Percentiles rank a stretch among this genome's conserved stretches.
phyloP scores from a whole-genome alignment of 352 stramenopile species.

The Globisporangium irregulare region DNA sequence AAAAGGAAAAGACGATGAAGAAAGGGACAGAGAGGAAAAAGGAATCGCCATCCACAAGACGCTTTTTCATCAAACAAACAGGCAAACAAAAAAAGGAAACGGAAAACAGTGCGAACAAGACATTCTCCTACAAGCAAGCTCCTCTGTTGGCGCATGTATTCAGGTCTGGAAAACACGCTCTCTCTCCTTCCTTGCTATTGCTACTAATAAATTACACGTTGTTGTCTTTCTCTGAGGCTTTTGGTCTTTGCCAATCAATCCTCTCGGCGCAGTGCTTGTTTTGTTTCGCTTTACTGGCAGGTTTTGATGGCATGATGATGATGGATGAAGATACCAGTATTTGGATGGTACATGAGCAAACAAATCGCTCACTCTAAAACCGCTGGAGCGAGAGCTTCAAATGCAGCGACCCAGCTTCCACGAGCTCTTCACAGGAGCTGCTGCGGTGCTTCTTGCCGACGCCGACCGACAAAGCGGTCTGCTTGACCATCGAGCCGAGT shows the following conservation, averaged over 20 bases:
- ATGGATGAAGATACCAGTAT: not conserved
- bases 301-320: not conserved
- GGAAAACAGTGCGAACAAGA: not conserved
- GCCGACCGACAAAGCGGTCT: constrained; percentile 65
- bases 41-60: not conserved
- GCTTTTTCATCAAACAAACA: not conserved
- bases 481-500: constrained; percentile 72
- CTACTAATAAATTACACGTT: constrained; percentile 63
- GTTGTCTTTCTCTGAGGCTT: constrained; percentile 19
- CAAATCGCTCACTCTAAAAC: constrained; percentile 31
- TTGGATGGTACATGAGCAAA: not conserved
- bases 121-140: not conserved
- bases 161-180: not conserved
- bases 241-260: not conserved
- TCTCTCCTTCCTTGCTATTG: not conserved
- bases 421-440: constrained; percentile 43
- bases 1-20: not conserved
- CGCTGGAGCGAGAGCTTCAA: constrained; percentile 66
- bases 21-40: not conserved
- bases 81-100: not conserved
- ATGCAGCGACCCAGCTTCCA: constrained; percentile 53
- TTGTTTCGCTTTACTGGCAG: not conserved
- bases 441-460: constrained; percentile 47
- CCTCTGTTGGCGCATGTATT: not conserved
- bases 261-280: not conserved